These are phyloP conservation scores for Claviceps lovelessii DNA, from an alignment of 2,329 filamentous ascomycete genomes.

Conservation along the genomic window DNA sequence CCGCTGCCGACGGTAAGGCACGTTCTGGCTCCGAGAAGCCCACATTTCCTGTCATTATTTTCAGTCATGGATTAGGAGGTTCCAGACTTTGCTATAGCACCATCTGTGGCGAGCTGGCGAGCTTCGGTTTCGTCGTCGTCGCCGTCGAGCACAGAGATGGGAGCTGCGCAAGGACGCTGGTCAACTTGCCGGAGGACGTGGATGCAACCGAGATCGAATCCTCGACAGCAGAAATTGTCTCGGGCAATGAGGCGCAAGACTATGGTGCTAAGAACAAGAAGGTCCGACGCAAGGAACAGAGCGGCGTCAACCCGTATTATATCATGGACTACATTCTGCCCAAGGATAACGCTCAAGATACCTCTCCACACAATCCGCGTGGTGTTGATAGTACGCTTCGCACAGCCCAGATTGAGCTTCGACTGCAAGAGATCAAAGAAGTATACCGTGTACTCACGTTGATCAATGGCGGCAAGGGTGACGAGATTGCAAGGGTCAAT, in stretches of 20 bases:
- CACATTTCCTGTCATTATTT: constrained; percentile 47
- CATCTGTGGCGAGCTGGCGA: constrained; percentile 51
- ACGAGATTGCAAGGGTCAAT: constrained; percentile 35
- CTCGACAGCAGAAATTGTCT: constrained; percentile 14
- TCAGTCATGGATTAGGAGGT: constrained; percentile 52
- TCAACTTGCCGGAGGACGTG: constrained; percentile 37
- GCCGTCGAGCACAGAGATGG: constrained; percentile 53
- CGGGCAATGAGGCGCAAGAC: constrained; percentile 8
- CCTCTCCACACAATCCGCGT: constrained; percentile 38
- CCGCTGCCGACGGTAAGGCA: constrained; percentile 13
- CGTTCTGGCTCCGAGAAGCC: constrained; percentile 21
- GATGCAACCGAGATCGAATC: constrained; percentile 18
- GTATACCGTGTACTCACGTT: constrained; percentile 41
- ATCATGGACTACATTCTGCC: constrained; percentile 50
- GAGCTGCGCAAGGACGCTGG: constrained; percentile 44
- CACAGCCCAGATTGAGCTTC: constrained; percentile 46
- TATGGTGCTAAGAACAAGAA: constrained; percentile 20
- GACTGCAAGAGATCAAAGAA: constrained; percentile 51
- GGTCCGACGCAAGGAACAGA: constrained; percentile 14
- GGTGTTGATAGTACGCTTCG: constrained; percentile 47
- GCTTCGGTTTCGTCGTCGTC: constrained; percentile 50
- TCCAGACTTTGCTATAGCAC: constrained; percentile 48
- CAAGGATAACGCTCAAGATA: constrained; percentile 36
- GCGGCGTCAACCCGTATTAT: constrained; percentile 24
- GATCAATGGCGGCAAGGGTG: constrained; percentile 40